Evolutionary conservation across 2,329 filamentous ascomycete genomes (phyloP).

Genomic region (Calonectria leucothoes): DNA sequence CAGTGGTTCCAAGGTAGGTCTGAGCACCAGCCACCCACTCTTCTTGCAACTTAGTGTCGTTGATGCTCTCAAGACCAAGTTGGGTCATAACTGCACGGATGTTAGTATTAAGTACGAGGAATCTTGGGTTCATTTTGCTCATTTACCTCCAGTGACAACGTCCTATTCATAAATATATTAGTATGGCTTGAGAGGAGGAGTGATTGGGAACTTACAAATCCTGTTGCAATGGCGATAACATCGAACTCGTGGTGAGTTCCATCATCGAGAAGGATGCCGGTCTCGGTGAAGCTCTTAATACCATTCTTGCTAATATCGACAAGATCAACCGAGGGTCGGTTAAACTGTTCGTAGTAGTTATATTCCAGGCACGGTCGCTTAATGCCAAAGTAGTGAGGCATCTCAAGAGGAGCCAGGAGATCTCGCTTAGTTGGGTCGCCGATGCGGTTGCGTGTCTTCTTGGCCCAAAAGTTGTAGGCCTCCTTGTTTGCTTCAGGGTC

Average conservation of each 20-base stretch:
- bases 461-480: conserved; percentile 66
- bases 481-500: conserved; percentile 60
- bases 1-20: conserved; percentile 58
- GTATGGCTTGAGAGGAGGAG: not conserved
- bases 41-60: conserved; percentile 51
- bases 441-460: conserved; percentile 62
- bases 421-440: conserved; percentile 60
- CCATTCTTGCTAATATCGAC: conserved; percentile 54
- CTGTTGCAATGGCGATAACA: conserved; percentile 57
- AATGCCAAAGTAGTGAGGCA: conserved; percentile 65
- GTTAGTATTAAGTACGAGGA: conserved; percentile 4
- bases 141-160: conserved; percentile 50
- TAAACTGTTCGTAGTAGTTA: conserved; percentile 61
- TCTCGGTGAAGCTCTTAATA: conserved; percentile 55
- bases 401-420: conserved; percentile 62
- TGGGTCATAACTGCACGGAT: conserved; percentile 52
- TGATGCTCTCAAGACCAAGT: conserved; percentile 56
- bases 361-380: conserved; percentile 60
- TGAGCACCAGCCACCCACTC: conserved; percentile 55
- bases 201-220: conserved; percentile 52
- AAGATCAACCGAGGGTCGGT: conserved; percentile 55
- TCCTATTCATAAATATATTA: conserved; percentile 36
- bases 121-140: not conserved
- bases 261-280: conserved; percentile 53
- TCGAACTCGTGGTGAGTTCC: conserved; percentile 57